Base-by-base conservation (phyloP, 257 asterid genomes). In the Solanum paucissectum region DNA sequence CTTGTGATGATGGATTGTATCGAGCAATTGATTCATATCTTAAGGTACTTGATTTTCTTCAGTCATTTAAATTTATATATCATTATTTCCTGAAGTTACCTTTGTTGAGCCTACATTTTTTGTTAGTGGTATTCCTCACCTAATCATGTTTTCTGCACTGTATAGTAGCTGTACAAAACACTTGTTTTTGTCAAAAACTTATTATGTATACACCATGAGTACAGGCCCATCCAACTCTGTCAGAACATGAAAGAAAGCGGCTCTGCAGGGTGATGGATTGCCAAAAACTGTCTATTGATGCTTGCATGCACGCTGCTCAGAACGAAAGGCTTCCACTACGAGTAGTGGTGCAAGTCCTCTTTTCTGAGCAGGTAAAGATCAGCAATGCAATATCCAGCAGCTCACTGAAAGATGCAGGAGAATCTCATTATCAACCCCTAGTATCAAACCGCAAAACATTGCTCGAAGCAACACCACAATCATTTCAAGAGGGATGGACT, bases 291-390 rank as follows among this genome's bases (percentile, higher is more conserved):
- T 97, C 99, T 0, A 93, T 97, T 9, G 99, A 97, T 83, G 99
- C 98, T 6, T 95, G 99, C 81, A 95, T 95, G 99, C 99, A 97
- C 25, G 99, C 98, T 1, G 99, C 99, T 2, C 98, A 95, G 79
- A 97, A 95, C 87, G 98, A 97, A 89, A 85, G 99, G 4, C 99
- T 97, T 75, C 99, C 99, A 1, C 92, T 95, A 25, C 86, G 99
- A 88, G 94, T 95, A 0, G 98, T 95, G 8, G 98, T 97, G 76
- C 99, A 94, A 87, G 98, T 96, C 88, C 95, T 96, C 87, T 94
- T 96, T 91, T 95, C 99, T 6, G 98, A 96, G 82, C 99, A 95
- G 88, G 98, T 96, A 16, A 96, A 95, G 84, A 94, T 95, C 74
- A 95, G 98, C 95, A 94, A 93, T 79, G 98, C 98, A 13, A 83